Evolutionary conservation across 768 basidiomycete genomes (phyloP), one percentile per base, ranked within the genome.

Genomic region (Kwoniella sp.): DNA sequence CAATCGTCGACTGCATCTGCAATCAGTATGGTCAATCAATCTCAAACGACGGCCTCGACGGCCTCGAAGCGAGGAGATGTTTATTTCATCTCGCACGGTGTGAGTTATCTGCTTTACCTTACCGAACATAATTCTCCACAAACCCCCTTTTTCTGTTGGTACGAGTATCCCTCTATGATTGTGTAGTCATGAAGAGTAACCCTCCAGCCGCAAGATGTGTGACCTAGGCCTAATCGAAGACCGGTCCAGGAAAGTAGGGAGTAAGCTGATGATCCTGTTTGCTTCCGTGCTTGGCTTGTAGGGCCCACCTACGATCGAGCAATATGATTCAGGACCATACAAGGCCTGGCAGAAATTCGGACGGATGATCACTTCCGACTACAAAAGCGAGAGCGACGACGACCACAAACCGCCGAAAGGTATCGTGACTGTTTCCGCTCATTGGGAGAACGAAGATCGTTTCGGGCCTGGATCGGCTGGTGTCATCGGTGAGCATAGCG

Each of bases 61-160:
- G 5, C 33, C 13, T 33, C 5, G 40, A 44, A 44, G 55, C n/a
- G n/a, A 30, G 74, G 69, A 15, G 69, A 74, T 22, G 77, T 76
- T 6, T 79, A 77, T 62, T 79, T 77, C 60, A 58, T 79, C 33
- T 79, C 77, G 13, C 77, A 79, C 60, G 77, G 77, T 3, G 70
- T 73, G 49, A 67, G 69, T 51, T 26, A 7, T 26, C 55, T 21
- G 15, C 7, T 9, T 27, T 24, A 22, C 7, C 46, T 47, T 47
- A 6, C 17, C 46, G 19, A 5, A 7, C 7, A 47, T 47, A 8
- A 22, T 47, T 22, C 46, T 5, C 46, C 33, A 6, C 5, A 33
- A 33, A 47, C 46, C 46, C n/a, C n/a, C n/a, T n/a, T n/a, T n/a
- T n/a, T n/a, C n/a, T n/a, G n/a, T n/a, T n/a, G n/a, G n/a, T n/a